Conservation (phyloP, 2,329 filamentous ascomycete genomes). For the Fonsecaea multimorphosa region DNA sequence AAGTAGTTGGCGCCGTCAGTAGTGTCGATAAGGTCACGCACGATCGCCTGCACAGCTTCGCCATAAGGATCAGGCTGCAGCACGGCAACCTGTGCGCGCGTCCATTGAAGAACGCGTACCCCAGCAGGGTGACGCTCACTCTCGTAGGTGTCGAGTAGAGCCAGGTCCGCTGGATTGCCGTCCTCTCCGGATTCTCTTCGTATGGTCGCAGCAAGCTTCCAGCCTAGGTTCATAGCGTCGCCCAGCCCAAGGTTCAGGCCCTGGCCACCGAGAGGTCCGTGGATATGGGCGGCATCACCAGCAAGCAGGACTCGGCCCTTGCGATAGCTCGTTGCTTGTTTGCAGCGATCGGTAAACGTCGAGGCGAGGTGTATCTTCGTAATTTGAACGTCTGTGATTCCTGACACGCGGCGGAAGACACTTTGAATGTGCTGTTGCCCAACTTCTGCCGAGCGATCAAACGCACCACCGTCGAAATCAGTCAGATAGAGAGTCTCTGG, state of each 20-base stretch:
- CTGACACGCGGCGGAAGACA: conserved; percentile 25
- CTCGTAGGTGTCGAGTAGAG: conserved; percentile 44
- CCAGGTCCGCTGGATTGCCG: conserved; percentile 22
- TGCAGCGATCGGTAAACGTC: conserved; percentile 25
- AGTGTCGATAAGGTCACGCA: conserved; percentile 27
- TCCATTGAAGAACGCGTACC: conserved; percentile 46
- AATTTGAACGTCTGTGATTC: conserved; percentile 22
- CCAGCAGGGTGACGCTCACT: conserved; percentile 44
- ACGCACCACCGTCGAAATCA: conserved; percentile 28
- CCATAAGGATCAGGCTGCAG: conserved; percentile 43
- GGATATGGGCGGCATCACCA: conserved; percentile 46
- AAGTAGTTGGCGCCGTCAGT: conserved; percentile 25
- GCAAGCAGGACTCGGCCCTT: conserved; percentile 43
- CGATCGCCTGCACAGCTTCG: conserved; percentile 35
- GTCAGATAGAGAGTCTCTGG: conserved; percentile 37
- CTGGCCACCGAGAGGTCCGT: conserved; percentile 44
- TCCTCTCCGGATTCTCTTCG: conserved; percentile 28
- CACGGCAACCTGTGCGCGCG: conserved; percentile 46
- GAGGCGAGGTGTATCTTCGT: conserved; percentile 26
- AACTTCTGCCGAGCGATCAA: conserved; percentile 32
- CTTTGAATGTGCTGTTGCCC: conserved; percentile 39
- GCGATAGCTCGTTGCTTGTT: conserved; percentile 38
- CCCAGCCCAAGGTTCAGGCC: conserved; percentile 46
- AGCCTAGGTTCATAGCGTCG: conserved; percentile 46
- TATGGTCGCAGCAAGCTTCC: conserved; percentile 45